Conservation (phyloP, 129 eudicot species). For the sunflower (Helianthus annuus) region DNA sequence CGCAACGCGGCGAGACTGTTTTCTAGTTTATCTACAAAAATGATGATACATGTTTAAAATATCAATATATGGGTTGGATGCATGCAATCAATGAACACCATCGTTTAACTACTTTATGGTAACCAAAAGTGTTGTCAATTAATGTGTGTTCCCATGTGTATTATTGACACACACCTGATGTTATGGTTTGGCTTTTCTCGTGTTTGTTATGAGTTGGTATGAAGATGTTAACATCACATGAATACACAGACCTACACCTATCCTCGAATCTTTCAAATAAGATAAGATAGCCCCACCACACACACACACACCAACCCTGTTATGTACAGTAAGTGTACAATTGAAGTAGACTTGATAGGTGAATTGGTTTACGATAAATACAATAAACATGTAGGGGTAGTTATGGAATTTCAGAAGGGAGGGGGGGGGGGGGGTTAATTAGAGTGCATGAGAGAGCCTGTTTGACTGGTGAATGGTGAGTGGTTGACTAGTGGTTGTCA, state of each 20-base stretch:
- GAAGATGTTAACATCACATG: constrained; percentile 33
- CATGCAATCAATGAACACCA: constrained; percentile 7
- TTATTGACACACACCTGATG: constrained; percentile 21
- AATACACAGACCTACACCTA: constrained; percentile 14
- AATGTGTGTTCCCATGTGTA: constrained; percentile 14
- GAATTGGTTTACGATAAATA: neutral
- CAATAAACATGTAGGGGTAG: constrained; percentile 32
- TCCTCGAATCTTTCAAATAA: constrained; percentile 28
- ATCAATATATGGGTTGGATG: neutral
- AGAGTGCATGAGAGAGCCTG: constrained; percentile 34
- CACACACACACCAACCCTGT: neutral
- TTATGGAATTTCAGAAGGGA: neutral
- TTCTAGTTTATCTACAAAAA: constrained; percentile 2
- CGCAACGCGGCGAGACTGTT: too few species aligned
- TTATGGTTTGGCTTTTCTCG: constrained; percentile 33
- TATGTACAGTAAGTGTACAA: constrained; percentile 15
- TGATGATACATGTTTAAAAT: too few species aligned
- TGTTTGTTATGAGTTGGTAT: constrained; percentile 41
- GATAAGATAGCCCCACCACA: constrained; percentile 4
- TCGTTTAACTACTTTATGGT: neutral
- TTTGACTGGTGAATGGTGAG: constrained; percentile 28
- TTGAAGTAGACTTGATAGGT: constrained; percentile 10
- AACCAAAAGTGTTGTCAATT: constrained; percentile 4
- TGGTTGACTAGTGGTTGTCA: constrained; percentile 35
- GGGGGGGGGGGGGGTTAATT: neutral